Base-by-base conservation (phyloP, 495 filamentous ascomycete genomes). In the Penicillium psychrofluorescens region DNA sequence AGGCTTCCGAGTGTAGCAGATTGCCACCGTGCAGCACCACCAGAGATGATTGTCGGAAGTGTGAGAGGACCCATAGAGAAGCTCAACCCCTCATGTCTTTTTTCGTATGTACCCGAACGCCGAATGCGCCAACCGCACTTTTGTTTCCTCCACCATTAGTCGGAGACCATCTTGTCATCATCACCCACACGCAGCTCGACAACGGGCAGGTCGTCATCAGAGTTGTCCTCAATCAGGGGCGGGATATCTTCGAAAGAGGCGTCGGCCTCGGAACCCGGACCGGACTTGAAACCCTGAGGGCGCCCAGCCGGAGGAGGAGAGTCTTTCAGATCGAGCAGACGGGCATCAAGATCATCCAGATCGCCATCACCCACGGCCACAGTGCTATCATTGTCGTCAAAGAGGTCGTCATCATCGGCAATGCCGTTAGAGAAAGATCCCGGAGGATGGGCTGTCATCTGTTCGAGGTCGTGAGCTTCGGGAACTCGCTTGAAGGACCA, bases 141-240 rank as follows among this genome's bases (percentile, higher is more conserved):
- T 29, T 11, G 6, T 45, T n/a, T n/a, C 14, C 29, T 32, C 33
- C 33, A 36, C 43, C 38, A 62, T 46, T 38, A 52, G 34, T 59
- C 52, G 15, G 57, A 54, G 36, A 48, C 44, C 35, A 65, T 54
- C 44, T 56, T 61, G 10, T 67, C 61, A 22, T 69, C 67, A 7
- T 70, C 66, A 22, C 60, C 53, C 15, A 71, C 61, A 39, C 58
- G 64, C 31, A 75, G 54, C 48, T 76, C 71, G 40, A 70, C 63
- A 16, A 74, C 70, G 6, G 71, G 66, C 22, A 70, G 56, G 5
- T 74, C 68, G 15, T 72, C 66, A 31, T 66, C 62, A 16, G 67
- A 68, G 27, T 53, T 66, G 31, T 55, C 60, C 9, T 63, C 57
- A 43, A 62, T 45, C 28, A 59, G 46, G 14, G 62, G 46, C 11